Base-by-base conservation (phyloP, 805 yeast species). In the Teunomyces aglyptinius region DNA sequence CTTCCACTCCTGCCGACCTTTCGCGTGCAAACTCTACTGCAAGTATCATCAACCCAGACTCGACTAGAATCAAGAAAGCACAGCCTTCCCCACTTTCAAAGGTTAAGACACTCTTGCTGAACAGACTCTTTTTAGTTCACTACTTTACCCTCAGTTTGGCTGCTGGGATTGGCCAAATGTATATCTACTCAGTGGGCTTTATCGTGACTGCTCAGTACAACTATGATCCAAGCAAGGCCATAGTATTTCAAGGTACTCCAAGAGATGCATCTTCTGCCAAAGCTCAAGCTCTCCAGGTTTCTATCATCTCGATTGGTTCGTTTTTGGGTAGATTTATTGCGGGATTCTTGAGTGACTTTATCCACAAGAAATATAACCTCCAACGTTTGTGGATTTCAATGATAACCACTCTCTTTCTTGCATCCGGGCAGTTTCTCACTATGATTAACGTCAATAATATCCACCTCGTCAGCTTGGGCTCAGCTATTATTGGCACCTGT, bases 101-200 rank as follows among this genome's bases (percentile, higher is more conserved):
- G 5, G 55, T 68, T 5, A 52, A 51, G 27, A 48, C 53, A 5
- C 48, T 66, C 7, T 33, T 68, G 3, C 45, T 55, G 10, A 51
- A 59, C 44, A 64, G 52, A 41, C 47, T 56, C 4, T 86, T 82
- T 48, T 50, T 82, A 15, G 64, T 75, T 6, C 84, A 81, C 52
- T 83, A 73, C 53, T 38, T 80, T 5, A 70, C 81, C n/a, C 67
- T 84, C 19, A 80, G 86, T 0, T 61, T 78, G 4, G 64, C 80
- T 38, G 78, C 83, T 57, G 84, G 88, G 1, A 69, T 82, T 36
- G 87, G 90, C 3, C 91, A 85, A 59, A 77, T 80, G 62, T 86
- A 85, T 58, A 85, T 86, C 22, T 86, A 75, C 57, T 77, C 86
- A 2, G 83, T 86, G 29, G 95, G 95, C 0, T 86, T 82, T 56